A percentile compares a stretch with the other conserved stretches of the same genome.
Conservation (phyloP, 1,284 basidiomycete species). For the Ustilago crameri region DNA sequence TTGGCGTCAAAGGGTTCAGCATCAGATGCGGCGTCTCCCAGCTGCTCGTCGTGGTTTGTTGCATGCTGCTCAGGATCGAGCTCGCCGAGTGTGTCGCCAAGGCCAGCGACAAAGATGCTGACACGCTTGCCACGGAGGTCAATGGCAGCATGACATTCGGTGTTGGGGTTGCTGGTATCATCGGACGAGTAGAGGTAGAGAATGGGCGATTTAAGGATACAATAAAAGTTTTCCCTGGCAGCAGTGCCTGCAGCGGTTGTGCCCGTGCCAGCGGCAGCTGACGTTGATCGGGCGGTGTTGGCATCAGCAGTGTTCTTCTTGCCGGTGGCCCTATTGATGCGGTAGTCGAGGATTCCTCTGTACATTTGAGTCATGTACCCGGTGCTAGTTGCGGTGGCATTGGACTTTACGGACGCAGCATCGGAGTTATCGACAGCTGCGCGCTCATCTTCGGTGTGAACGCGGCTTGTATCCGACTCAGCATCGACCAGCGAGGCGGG, state of each 20-base stretch:
- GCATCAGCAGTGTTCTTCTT: constrained; percentile 22
- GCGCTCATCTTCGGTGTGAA: constrained; percentile 23
- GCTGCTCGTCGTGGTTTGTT: constrained; percentile 18
- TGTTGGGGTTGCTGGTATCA: constrained; percentile 50
- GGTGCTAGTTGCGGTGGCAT: constrained; percentile 7
- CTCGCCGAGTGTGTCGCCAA: constrained; percentile 62
- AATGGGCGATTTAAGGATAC: constrained; percentile 63
- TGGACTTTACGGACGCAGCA: constrained; percentile 5
- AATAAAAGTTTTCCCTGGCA: constrained; percentile 56
- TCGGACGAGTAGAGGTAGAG: constrained; percentile 66
- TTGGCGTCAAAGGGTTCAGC: constrained; percentile 15
- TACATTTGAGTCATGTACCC: constrained; percentile 64
- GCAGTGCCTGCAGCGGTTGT: constrained; percentile 27
- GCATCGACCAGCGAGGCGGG: constrained; percentile 25
- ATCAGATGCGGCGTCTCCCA: constrained; percentile 18
- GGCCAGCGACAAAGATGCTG: constrained; percentile 57
- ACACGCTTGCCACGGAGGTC: constrained; percentile 63
- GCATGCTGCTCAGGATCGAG: constrained; percentile 27
- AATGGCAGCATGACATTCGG: constrained; percentile 64
- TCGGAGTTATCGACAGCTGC: constrained; percentile 8
- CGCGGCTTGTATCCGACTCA: constrained; percentile 26
- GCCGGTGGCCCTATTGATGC: constrained; percentile 21
- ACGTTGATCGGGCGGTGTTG: constrained; percentile 7
- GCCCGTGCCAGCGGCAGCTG: constrained; percentile 7
- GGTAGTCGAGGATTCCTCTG: constrained; percentile 60